Evolutionary conservation across 495 filamentous ascomycete species (phyloP).

Genomic region (Penicillium bovifimosum): DNA sequence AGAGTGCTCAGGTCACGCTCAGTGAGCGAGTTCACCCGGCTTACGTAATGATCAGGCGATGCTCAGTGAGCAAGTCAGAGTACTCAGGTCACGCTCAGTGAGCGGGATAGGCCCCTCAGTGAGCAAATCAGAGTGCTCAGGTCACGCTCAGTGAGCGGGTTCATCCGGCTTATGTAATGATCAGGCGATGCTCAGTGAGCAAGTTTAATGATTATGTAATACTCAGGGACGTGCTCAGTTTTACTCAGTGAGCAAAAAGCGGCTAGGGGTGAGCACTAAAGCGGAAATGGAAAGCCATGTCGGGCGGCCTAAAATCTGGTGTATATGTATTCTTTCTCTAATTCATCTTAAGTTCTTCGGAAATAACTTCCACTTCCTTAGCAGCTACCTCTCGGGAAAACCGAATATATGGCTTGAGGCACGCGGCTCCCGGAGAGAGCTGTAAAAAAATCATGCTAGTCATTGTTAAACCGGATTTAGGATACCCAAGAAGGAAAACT

Average conservation of each 20-base stretch:
- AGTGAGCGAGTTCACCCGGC: too few species aligned
- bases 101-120: not conserved
- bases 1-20: too few species aligned
- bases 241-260: not conserved
- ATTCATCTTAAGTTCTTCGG: too few species aligned
- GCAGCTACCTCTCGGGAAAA: not conserved
- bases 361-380: not conserved
- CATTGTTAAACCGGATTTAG: not conserved
- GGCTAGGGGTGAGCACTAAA: too few species aligned
- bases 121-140: not conserved
- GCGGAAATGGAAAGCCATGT: too few species aligned
- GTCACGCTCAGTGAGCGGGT: too few species aligned
- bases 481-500: not conserved
- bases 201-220: too few species aligned
- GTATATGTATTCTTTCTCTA: too few species aligned
- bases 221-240: not conserved
- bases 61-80: not conserved
- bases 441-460: constrained; percentile 11
- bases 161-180: not conserved
- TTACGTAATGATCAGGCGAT: not conserved
- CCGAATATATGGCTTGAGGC: constrained; percentile 10
- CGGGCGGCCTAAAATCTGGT: too few species aligned
- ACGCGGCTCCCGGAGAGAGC: constrained; percentile 3
- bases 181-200: not conserved
- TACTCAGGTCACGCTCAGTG: not conserved